Base-by-base conservation (phyloP, 2,329 filamentous ascomycete species). In the Ceratocystis cacaofunesta region DNA sequence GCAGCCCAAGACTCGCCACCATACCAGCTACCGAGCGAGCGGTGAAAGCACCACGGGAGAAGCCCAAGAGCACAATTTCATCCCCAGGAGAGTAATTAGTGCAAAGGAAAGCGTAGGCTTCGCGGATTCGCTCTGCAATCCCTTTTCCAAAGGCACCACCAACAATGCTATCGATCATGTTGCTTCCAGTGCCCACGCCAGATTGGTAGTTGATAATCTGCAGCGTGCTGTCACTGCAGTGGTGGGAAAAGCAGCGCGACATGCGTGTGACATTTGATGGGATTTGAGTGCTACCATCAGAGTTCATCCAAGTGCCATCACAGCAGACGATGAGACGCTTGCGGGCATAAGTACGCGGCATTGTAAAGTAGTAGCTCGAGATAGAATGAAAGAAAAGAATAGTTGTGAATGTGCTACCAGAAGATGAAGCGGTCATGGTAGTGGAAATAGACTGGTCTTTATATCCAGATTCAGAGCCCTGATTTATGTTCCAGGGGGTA, bases 191-290 rank as follows among this genome's bases (percentile, higher is more conserved):
- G 17, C 83, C 83, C 32, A 85, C 81, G 22, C 83, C 83, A 7
- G 81, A 80, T 70, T 84, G 81, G 70, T 86, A 86, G 69, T 79
- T 81, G 66, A 85, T 79, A 68, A 85, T 78, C 71, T 85, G 83
- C 52, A 82, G 75, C 19, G 74, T 78, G 41, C 79, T 79, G 70
- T 84, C 80, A 43, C 71, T 74, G 70, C 79, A 80, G 48, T 71
- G 74, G 46, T 78, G 77, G 68, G 78, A 79, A 70, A 86, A 79
- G 65, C 80, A 81, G 48, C 82, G 78, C 12, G 80, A 80, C 65
- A 86, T 81, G 25, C 82, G 80, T 17, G 82, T 85, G 52, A 85
- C 81, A 68, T 86, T 85, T 62, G 82, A 84, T 0, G 82, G 80
- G 19, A 80, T 72, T 69, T 82, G 78, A 44, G 80, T 72, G 17